Evolutionary conservation across 2,329 filamentous ascomycete genomes (phyloP).

Genomic region (Epichloe elymi): DNA sequence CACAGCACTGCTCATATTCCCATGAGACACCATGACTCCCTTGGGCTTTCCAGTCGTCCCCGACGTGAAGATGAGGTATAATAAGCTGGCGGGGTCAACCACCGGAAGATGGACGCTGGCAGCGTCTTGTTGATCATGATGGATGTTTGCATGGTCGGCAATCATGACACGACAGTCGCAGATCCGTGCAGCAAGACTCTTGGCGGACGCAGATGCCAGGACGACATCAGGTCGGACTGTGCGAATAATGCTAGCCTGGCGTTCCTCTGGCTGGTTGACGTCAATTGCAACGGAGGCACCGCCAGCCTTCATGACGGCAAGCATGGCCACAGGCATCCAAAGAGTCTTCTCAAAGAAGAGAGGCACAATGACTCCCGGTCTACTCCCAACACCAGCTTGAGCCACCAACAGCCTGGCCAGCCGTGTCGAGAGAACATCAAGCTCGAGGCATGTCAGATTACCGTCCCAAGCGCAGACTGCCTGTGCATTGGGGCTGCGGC

Average conservation of each 20-base stretch:
- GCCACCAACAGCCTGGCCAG: not conserved
- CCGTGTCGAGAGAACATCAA: not conserved
- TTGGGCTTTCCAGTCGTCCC: not conserved
- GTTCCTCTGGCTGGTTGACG: not conserved
- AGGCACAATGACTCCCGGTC: not conserved
- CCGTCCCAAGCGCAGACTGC: not conserved
- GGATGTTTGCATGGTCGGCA: not conserved
- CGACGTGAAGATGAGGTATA: not conserved
- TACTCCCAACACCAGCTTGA: not conserved
- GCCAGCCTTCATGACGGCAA: slow-evolving; percentile 1
- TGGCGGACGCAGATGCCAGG: not conserved
- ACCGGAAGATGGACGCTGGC: not conserved
- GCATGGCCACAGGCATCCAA: not conserved
- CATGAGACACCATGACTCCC: slow-evolving; percentile 1
- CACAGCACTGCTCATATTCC: not conserved
- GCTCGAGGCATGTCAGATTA: not conserved
- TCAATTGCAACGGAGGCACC: not conserved
- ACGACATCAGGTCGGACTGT: not conserved
- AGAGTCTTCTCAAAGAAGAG: not conserved
- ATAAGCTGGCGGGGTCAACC: not conserved
- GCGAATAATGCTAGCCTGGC: not conserved
- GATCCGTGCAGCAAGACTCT: not conserved
- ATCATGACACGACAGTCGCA: not conserved
- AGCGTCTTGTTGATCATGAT: not conserved
- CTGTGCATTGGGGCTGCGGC: not conserved